Evolutionary conservation across 164 flowering plant genomes (phyloP), one percentile per base, ranked within the genome.

Genomic region (Tetrastigma voinierianum): DNA sequence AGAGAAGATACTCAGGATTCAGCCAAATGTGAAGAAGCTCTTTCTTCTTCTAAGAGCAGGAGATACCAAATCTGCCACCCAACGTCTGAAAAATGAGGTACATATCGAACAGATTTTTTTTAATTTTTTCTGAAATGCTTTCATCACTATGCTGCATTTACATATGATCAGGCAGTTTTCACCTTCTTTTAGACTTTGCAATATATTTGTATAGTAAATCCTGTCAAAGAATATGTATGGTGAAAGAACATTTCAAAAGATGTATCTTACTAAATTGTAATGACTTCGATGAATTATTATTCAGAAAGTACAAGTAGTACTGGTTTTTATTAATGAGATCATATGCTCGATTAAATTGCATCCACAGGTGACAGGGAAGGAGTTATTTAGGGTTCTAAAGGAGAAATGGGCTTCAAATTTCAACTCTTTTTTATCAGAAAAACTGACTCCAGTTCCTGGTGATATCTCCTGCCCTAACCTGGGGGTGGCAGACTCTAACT

Each of bases 41-140:
- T 84, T 70, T 48, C 82, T 82, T 62, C 84, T 84, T 43, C n/a
- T 84, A 18, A 82, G 87, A 61, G 84, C 84, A 43, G 48, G 68
- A 2, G 78, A 78, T 62, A 19, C 67, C 4, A 71, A 73, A 13
- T 56, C 78, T 5, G 84, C 82, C 40, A 51, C 51, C 0, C 76
- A 73, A 15, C 81, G 84, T 12, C 53, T 78, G 40, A 71, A 74
- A 1, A 69, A 62, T 70, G 84, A 81, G 81, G 84, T 81, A 71
- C 10, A 58, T 12, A n/a, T 15, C 18, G 19, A 46, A 1, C n/a
- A 10, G n/a, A 51, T 4, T 15, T n/a, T 10, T 17, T 51, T 8
- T n/a, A 10, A 10, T 51, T n/a, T 51, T 4, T 17, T n/a, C n/a
- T n/a, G n/a, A n/a, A n/a, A n/a, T n/a, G n/a, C n/a, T n/a, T n/a